phyloP scores from a whole-genome alignment of 1,284 basidiomycete species.

The Melampsora abietis-canadensis region DNA sequence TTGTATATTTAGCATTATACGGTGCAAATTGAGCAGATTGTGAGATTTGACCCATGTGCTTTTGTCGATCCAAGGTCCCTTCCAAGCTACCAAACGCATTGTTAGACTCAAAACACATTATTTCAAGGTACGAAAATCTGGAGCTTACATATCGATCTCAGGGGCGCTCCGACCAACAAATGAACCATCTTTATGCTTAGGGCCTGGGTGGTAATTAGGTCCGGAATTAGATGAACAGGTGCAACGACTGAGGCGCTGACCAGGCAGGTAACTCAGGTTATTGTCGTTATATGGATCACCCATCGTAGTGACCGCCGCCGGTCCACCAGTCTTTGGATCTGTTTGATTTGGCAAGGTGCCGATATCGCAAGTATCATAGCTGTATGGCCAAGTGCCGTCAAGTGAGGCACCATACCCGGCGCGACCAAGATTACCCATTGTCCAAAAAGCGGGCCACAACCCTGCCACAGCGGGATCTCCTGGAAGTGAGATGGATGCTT shows the following conservation, averaged over 20 bases:
- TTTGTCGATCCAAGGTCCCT: slow-evolving; percentile 47
- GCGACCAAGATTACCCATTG: slow-evolving; percentile 83
- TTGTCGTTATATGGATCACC: slow-evolving; percentile 47
- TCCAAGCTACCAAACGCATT: slow-evolving; percentile 47
- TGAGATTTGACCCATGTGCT: slow-evolving; percentile 50
- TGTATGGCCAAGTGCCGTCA: slow-evolving; percentile 73
- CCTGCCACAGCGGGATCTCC: slow-evolving; percentile 58
- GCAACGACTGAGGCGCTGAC: slow-evolving; percentile 56
- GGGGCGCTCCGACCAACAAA: slow-evolving; percentile 52
- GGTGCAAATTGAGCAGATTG: slow-evolving; percentile 54
- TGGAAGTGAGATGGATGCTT: slow-evolving; percentile 71
- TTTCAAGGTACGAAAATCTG: not conserved
- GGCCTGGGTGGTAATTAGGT: slow-evolving; percentile 54
- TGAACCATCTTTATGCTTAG: slow-evolving; percentile 51
- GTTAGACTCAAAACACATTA: slow-evolving; percentile 33
- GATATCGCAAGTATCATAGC: slow-evolving; percentile 68
- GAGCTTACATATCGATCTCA: slow-evolving; percentile 52
- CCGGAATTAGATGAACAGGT: slow-evolving; percentile 52
- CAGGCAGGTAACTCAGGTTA: slow-evolving; percentile 57
- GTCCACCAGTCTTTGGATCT: slow-evolving; percentile 48
- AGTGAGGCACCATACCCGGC: slow-evolving; percentile 76
- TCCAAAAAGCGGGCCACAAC: slow-evolving; percentile 79
- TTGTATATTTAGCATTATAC: slow-evolving; percentile 51
- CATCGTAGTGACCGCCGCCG: slow-evolving; percentile 45
- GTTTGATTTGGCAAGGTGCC: slow-evolving; percentile 82